These are phyloP conservation scores for Macadamia integrifolia DNA, from an alignment of 164 flowering plant species.

Conservation along the genomic window DNA sequence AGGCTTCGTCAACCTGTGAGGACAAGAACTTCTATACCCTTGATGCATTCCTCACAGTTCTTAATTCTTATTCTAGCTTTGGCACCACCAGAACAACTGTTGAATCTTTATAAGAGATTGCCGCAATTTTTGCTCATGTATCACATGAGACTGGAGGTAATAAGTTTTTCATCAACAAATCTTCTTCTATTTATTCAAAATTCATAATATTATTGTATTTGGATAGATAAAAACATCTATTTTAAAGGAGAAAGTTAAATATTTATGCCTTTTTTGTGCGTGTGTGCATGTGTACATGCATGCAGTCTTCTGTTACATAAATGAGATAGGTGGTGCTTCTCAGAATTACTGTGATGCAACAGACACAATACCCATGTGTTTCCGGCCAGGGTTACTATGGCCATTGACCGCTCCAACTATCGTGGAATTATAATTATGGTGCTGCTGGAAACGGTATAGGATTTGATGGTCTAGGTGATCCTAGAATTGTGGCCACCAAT, in stretches of 20 bases:
- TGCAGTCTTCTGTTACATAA: constrained; percentile 28
- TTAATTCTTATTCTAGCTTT: constrained; percentile 31
- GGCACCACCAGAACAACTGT: constrained; percentile 35
- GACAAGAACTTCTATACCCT: constrained; percentile 53
- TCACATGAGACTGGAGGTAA: too few species aligned
- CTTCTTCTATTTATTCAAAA: too few species aligned
- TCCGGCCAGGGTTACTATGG: constrained; percentile 42
- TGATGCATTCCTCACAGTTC: constrained; percentile 37
- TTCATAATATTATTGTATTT: too few species aligned
- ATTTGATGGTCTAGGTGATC: constrained; percentile 46
- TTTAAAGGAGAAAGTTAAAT: too few species aligned
- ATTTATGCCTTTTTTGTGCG: too few species aligned
- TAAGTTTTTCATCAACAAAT: too few species aligned
- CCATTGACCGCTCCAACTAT: constrained; percentile 58
- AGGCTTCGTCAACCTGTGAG: constrained; percentile 29
- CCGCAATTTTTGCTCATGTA: constrained; percentile 42
- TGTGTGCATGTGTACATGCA: too few species aligned
- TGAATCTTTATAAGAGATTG: constrained; percentile 59
- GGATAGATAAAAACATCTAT: too few species aligned
- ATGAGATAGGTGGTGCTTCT: too few species aligned
- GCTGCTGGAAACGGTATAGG: constrained; percentile 45
- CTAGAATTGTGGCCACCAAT: constrained; percentile 47
- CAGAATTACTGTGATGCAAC: too few species aligned
- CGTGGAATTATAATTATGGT: constrained; percentile 19
- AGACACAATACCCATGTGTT: constrained; percentile 38